phyloP scores from a whole-genome alignment of 495 filamentous ascomycete species.

The Xylona heveae region DNA sequence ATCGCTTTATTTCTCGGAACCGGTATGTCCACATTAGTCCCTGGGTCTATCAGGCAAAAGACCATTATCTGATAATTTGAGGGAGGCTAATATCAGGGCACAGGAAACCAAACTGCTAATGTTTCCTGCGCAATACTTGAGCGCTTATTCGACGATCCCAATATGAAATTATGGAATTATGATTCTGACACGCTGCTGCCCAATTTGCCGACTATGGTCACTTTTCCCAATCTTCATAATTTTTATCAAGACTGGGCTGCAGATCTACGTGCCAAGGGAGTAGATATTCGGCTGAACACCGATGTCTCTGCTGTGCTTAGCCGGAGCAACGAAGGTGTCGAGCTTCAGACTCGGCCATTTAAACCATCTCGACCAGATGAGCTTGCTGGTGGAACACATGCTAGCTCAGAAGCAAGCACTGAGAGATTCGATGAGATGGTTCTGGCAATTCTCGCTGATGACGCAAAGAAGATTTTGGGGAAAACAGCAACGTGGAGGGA shows the following conservation, averaged over 20 bases:
- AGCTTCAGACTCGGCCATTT: slow-evolving; percentile 17
- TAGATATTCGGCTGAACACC: slow-evolving; percentile 40
- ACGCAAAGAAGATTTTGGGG: slow-evolving; percentile 42
- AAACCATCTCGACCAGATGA: slow-evolving; percentile 4
- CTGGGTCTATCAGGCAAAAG: too few relatives aligned
- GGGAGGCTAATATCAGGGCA: slow-evolving; percentile 2
- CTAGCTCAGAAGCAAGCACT: slow-evolving; percentile 2
- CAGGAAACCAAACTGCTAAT: slow-evolving; percentile 49
- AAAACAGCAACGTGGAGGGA: slow-evolving; percentile 41
- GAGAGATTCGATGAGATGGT: slow-evolving; percentile 51
- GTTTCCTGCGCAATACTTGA: slow-evolving; percentile 57
- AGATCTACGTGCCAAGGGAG: slow-evolving; percentile 37
- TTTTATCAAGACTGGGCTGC: slow-evolving; percentile 52
- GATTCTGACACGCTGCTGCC: slow-evolving; percentile 42
- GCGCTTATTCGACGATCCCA: slow-evolving; percentile 48
- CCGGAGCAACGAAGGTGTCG: slow-evolving; percentile 34
- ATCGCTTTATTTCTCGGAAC: slow-evolving; percentile 64
- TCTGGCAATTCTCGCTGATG: slow-evolving; percentile 56
- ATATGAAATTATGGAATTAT: slow-evolving; percentile 60
- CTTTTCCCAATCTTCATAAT: slow-evolving; percentile 49
- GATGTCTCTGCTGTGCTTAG: slow-evolving; percentile 34
- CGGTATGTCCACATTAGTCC: slow-evolving; percentile 15
- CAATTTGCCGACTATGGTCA: slow-evolving; percentile 61
- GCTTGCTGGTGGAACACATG: neutral
- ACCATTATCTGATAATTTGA: too few relatives aligned